Percentiles rank a stretch among this genome's conserved stretches.
phyloP scores from a whole-genome alignment of 352 stramenopile species.

The Phytophthora agathidicida region DNA sequence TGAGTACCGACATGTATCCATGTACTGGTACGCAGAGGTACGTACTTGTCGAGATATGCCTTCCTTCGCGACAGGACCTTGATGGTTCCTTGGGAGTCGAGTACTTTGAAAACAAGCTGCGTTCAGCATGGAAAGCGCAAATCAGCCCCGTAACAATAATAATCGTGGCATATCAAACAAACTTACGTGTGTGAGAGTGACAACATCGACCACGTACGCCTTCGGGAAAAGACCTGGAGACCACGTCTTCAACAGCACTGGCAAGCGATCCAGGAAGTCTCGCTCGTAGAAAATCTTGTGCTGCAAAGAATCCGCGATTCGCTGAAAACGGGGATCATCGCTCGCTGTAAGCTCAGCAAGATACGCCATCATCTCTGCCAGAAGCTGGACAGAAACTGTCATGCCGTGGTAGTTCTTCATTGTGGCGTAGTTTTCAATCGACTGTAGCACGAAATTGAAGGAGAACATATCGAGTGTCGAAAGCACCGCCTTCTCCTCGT shows the following conservation, averaged over 20 bases:
- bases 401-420: slow-evolving; percentile 86
- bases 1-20: slow-evolving; percentile 8
- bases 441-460: slow-evolving; percentile 91
- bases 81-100: slow-evolving; percentile 84
- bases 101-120: slow-evolving; percentile 87
- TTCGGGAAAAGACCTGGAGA: slow-evolving; percentile 65
- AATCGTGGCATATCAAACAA: too few relatives aligned
- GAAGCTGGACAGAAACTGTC: slow-evolving; percentile 78
- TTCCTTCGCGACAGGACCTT: slow-evolving; percentile 85
- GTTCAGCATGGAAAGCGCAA: not conserved
- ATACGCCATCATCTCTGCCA: slow-evolving; percentile 89
- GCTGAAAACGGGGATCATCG: slow-evolving; percentile 78
- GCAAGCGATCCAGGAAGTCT: slow-evolving; percentile 85
- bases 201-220: slow-evolving; percentile 79
- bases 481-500: slow-evolving; percentile 83
- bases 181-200: slow-evolving; percentile 86
- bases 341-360: slow-evolving; percentile 71
- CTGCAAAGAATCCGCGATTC: slow-evolving; percentile 84
- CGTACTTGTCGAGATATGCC: slow-evolving; percentile 60
- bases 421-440: slow-evolving; percentile 84
- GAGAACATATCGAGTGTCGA: slow-evolving; percentile 92
- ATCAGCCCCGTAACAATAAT: too few relatives aligned
- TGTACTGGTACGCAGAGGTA: not conserved
- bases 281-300: slow-evolving; percentile 91
- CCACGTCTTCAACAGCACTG: slow-evolving; percentile 83